Base-by-base conservation (phyloP, 2,329 filamentous ascomycete species). In the Alternaria conjuncta region DNA sequence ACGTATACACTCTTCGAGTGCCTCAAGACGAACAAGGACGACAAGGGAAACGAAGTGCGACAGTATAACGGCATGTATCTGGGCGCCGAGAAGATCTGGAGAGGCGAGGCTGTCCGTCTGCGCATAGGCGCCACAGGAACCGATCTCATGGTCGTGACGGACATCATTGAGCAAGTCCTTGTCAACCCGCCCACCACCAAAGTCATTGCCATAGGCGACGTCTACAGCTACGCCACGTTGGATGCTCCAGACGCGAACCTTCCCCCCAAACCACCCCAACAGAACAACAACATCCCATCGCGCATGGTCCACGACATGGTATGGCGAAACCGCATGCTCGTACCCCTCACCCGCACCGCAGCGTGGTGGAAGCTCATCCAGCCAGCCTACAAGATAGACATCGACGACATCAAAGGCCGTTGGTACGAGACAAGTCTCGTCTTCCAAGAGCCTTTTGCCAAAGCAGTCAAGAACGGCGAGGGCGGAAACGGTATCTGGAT, bases 41-140 rank as follows among this genome's bases (percentile, higher is more conserved):
- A 81, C 50, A 71, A 81, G 2, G 75, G 77, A 4, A 80, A 80
- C 13, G 80, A 84, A 58, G 82, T 84, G 49, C 73, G 79, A 4
- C 79, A 83, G 57, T 88, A 84, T 74, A 84, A 85, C 60, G 85
- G 85, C 30, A 79, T 88, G 54, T 89, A 83, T 71, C 74, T 88
- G 0, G 87, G 87, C 6, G 86, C 84, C 2, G 87, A 89, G 70
- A 88, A 88, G 74, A 81, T 88, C 21, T 89, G 86, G 85, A 76
- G 84, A 20, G 86, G 86, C n/a, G 87, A 89, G 50, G 82, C 86
- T 2, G 80, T 88, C 13, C 84, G 87, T n/a, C 75, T 88, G 6
- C 78, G 80, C 7, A 75, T 80, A 13, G 80, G 78, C n/a, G 75
- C 77, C 1, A 59, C 45, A 15, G 82, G 82, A 18, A 82, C 82